Evolutionary conservation across 2,329 filamentous ascomycete species (phyloP).

Genomic region (Gnomoniopsis sp.): DNA sequence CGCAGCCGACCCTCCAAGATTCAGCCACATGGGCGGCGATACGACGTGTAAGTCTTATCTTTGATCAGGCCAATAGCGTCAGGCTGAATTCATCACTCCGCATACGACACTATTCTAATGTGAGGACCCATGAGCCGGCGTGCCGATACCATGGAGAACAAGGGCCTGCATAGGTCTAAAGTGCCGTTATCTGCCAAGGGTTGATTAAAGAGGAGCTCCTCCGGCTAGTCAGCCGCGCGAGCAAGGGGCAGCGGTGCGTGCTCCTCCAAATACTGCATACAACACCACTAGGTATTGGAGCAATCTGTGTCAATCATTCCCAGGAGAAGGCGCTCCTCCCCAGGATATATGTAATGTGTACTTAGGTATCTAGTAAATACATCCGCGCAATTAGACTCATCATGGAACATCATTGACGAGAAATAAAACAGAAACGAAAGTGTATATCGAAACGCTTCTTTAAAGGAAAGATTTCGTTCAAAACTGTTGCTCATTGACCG

Average conservation of each 20-base stretch:
- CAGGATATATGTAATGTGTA: background rate
- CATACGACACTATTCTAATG: too few relatives aligned
- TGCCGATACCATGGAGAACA: background rate
- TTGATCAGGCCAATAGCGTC: background rate
- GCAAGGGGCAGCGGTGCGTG: background rate
- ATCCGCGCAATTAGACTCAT: background rate
- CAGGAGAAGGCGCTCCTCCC: background rate
- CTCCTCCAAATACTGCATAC: background rate
- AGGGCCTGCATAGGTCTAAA: too few relatives aligned
- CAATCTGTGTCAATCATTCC: background rate
- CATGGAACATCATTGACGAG: background rate
- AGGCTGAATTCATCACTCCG: background rate
- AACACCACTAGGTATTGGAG: background rate
- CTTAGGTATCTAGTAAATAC: background rate
- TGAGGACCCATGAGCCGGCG: background rate
- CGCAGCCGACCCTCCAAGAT: background rate
- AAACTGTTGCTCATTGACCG: too few relatives aligned
- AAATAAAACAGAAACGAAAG: background rate
- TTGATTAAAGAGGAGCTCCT: background rate
- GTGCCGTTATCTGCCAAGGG: background rate
- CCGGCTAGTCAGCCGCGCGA: background rate
- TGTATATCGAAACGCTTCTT: too few relatives aligned
- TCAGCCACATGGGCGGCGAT: background rate
- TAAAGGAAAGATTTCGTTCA: too few relatives aligned
- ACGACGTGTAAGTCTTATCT: background rate